Evolutionary conservation across 148 eudicot species (phyloP), one percentile per base, ranked within the genome.

Genomic region (Arbutus unedo): DNA sequence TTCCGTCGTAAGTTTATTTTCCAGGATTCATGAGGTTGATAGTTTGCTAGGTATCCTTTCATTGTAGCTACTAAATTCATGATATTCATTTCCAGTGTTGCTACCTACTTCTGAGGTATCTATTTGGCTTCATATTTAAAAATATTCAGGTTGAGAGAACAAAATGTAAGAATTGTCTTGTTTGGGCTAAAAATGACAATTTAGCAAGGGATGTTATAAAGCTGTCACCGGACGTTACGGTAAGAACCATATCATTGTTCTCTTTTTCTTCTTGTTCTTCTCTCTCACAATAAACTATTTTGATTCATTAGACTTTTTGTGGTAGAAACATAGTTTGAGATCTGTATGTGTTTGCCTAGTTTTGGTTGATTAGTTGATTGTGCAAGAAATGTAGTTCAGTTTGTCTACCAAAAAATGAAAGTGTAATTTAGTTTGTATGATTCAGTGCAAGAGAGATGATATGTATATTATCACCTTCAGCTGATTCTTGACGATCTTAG

Each of bases 171-270:
- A 96, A 96, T 87, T 94, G 99, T 88, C 23, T 96, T 79, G 87
- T 96, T 67, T 96, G 99, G 99, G 94, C 99, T 41, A 96, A 96
- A 88, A 96, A 96, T 82, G 99, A 96, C 88, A 86, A 79, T 76
- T 85, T 96, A 82, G 95, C 88, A 62, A 86, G 93, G 87, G 98
- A 96, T 25, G 81, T 94, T 6, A 89, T 88, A 44, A 89, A 84
- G 74, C 80, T 90, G 79, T 88, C 98, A 62, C 84, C 91, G 49
- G 87, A 90, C 78, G 77, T 83, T 56, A 86, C 80, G 89, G 99
- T 93, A 89, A 86, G 80, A 64, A 47, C 75, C 44, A 19, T 47
- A 80, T 81, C 50, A 67, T 44, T 57, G 10, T 45, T 77, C 18
- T 64, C 16, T 66, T 54, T n/a, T 41, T 4, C 23, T 64, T 51